A percentile compares a stretch with the other conserved stretches of the same genome.
Conservation (phyloP, 192 early-diverging fungal genomes). For the Endogone sp. region DNA sequence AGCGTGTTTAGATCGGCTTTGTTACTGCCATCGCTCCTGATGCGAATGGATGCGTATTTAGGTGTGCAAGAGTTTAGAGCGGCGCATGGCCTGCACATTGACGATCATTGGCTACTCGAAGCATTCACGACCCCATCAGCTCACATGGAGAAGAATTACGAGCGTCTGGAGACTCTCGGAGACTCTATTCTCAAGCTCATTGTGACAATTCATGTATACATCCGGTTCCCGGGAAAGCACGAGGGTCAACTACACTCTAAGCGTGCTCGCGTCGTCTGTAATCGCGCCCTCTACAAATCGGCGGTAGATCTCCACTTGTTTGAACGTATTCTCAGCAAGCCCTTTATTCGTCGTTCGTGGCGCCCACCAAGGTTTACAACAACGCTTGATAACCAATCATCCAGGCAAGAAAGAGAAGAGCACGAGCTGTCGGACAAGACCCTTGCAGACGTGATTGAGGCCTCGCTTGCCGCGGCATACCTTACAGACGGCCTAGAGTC, state of each 20-base stretch:
- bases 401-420: constrained; percentile 9
- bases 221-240: constrained; percentile 62
- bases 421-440: constrained; percentile 77
- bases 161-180: constrained; percentile 86
- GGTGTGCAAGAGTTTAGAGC: constrained; percentile 39
- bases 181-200: constrained; percentile 86
- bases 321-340: constrained; percentile 53
- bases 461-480: constrained; percentile 75
- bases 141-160: constrained; percentile 68
- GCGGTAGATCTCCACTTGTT: constrained; percentile 52
- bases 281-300: constrained; percentile 59
- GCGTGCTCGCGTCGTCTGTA: constrained; percentile 72
- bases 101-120: constrained; percentile 42
- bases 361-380: constrained; percentile 39
- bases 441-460: constrained; percentile 83
- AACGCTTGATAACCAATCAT: constrained; percentile 18
- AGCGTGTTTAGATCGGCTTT: constrained; percentile 36
- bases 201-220: constrained; percentile 70
- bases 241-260: constrained; percentile 80
- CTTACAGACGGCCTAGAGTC: constrained; percentile 49
- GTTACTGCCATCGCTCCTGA: constrained; percentile 61
- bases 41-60: constrained; percentile 55
- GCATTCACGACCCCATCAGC: constrained; percentile 79
- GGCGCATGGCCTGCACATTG: constrained; percentile 34
- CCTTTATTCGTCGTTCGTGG: constrained; percentile 59